Base-by-base conservation (phyloP, 169 alveolate genomes). In the Babesia bigemina region DNA sequence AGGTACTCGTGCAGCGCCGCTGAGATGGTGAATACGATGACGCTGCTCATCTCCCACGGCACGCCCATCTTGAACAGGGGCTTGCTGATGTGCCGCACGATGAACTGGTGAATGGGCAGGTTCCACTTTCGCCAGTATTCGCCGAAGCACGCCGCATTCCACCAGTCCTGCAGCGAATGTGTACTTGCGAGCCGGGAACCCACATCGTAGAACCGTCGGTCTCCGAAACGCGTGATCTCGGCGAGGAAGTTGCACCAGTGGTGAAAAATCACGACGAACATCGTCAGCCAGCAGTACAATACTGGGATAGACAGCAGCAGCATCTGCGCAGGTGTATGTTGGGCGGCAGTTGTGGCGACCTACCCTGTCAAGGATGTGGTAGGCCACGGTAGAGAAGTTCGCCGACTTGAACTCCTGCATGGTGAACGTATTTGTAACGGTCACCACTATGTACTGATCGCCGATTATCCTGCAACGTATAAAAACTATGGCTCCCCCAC, bases 111-210 rank as follows among this genome's bases (percentile, higher is more conserved):
- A 29, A 96, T 93, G n/a, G 99, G 99, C 24, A 95, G 85, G 77
- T 96, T 96, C 98, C 97, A 94, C 78, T 91, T 93, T 49, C 97
- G 85, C 98, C 98, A 95, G 81, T 95, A 95, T 69, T 95, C 98
- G 4, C 93, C 95, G 70, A 95, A 92, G 21, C 94, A 91, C 21
- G 95, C 91, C 42, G 98, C 95, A 70, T 95, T 95, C 98, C 98
- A 95, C 98, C 99, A 96, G 65, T 96, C 99, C 86, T 85, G 61
- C 69, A 24, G 10, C 52, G 44, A 9, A 44, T 57, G 39, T 49
- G 36, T 74, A 6, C 22, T 19, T 36, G 67, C 21, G 22, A 14
- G 49, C 22, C 36, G n/a, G 24, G 11, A 61, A 49, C 86, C 65
- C 19, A 90, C 94, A 39, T 90, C 92, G 82, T 96, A 96, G 86